These are phyloP conservation scores for Ephemerocybe angulata DNA, from an alignment of 768 basidiomycete genomes.

Conservation along the genomic window DNA sequence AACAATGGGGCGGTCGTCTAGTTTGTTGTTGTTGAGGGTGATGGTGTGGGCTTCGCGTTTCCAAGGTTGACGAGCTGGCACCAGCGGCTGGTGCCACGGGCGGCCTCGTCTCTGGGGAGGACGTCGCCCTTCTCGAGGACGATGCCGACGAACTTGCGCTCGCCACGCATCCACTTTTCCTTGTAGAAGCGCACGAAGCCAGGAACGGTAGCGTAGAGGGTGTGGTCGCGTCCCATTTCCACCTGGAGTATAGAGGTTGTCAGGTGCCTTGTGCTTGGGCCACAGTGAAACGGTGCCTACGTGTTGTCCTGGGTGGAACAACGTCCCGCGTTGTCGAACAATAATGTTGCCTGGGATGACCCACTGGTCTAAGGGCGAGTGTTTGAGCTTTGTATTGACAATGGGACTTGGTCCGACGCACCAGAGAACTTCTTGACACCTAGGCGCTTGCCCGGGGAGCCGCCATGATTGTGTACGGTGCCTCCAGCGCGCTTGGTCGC, in stretches of 20 bases:
- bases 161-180: conserved; percentile 65
- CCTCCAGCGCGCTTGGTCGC: conserved; percentile 98
- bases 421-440: conserved; percentile 98
- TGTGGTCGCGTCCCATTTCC: conserved; percentile 90
- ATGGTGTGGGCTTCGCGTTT: conserved; percentile 10
- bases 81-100: conserved; percentile 76
- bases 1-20: no score
- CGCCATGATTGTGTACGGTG: conserved; percentile 87
- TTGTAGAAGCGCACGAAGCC: conserved; percentile 96
- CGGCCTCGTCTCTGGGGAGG: conserved; percentile 77
- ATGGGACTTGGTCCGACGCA: conserved; percentile 38
- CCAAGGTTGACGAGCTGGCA: conserved; percentile 75
- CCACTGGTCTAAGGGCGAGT: conserved; percentile 63
- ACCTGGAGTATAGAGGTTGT: conserved; percentile 49
- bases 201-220: conserved; percentile 84
- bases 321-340: conserved; percentile 87
- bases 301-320: conserved; percentile 92
- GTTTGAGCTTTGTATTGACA: conserved; percentile 2
- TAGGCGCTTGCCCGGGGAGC: conserved; percentile 88
- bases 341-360: conserved; percentile 96
- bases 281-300: conserved; percentile 40
- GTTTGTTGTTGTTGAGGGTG: no score
- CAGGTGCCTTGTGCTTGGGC: not conserved
- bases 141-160: conserved; percentile 81
- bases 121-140: conserved; percentile 79